A percentile compares a stretch with the other conserved stretches of the same genome.
These are phyloP conservation scores for Quercus phellos DNA, from an alignment of 331 rosid genomes.

Conservation along the genomic window DNA sequence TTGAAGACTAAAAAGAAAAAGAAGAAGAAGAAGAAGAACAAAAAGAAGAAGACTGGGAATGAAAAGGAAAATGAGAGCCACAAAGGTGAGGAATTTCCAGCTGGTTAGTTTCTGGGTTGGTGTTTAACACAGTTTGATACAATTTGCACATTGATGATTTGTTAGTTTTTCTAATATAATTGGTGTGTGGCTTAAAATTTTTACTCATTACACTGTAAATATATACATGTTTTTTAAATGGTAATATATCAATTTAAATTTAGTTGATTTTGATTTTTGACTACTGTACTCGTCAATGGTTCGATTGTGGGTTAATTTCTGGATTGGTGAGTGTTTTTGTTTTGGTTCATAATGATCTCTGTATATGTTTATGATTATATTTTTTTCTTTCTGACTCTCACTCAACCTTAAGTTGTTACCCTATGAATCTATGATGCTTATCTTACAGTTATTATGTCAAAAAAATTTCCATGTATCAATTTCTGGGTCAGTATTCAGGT, in stretches of 20 bases:
- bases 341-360: not conserved
- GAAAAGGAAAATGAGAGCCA: conserved; percentile 23
- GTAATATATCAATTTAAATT: not conserved
- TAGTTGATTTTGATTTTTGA: not conserved
- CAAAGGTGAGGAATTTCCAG: conserved; percentile 25
- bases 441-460: too few species aligned
- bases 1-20: conserved; percentile 23
- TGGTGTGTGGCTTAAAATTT: not conserved
- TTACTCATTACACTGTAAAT: not conserved
- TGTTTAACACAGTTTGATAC: not conserved
- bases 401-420: not conserved
- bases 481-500: not conserved
- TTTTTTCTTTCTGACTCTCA: not conserved
- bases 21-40: conserved; percentile 17
- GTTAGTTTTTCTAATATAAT: not conserved
- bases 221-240: not conserved
- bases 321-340: not conserved
- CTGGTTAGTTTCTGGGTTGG: conserved; percentile 30
- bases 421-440: not conserved
- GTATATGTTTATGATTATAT: not conserved
- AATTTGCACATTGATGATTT: not conserved
- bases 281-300: not conserved
- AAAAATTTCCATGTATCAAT: not conserved
- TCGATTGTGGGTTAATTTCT: not conserved
- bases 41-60: conserved; percentile 19